phyloP scores from a whole-genome alignment of 2,329 filamentous ascomycete genomes.

The Diaporthe sp. region DNA sequence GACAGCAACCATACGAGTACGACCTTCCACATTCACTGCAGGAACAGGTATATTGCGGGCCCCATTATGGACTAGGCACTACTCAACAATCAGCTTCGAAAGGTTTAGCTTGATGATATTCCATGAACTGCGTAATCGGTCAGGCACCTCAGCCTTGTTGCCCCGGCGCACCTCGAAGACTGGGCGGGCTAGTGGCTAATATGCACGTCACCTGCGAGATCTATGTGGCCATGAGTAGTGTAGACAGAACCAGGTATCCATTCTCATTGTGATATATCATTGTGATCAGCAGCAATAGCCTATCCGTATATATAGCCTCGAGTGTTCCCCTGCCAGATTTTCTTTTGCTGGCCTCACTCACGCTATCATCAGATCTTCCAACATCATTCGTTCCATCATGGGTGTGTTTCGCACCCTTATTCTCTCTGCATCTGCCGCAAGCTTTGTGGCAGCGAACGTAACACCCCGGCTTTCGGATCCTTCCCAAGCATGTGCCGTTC shows the following conservation, averaged over 20 bases:
- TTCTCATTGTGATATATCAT: background rate
- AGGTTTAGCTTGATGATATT: background rate
- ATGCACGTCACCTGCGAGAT: constrained; percentile 5
- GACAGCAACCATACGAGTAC: background rate
- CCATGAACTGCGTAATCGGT: background rate
- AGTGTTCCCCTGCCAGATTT: background rate
- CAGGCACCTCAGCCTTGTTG: constrained; percentile 7
- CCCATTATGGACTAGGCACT: background rate
- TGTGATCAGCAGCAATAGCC: background rate
- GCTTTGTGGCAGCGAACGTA: background rate
- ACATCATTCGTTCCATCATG: constrained; percentile 14
- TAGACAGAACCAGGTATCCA: background rate
- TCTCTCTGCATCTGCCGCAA: constrained; percentile 5
- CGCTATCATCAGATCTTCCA: background rate
- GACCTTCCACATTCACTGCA: background rate
- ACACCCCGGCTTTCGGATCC: background rate
- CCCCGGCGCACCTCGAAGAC: background rate
- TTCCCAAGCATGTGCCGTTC: constrained; percentile 1
- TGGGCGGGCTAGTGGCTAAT: constrained; percentile 11
- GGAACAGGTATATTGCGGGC: constrained; percentile 13
- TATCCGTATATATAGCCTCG: background rate
- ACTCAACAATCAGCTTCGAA: background rate
- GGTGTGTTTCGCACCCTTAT: constrained; percentile 3
- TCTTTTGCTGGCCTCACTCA: background rate
- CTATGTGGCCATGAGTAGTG: background rate